These are phyloP conservation scores for Cinnamomum chago DNA, from an alignment of 164 flowering plant genomes.

Conservation along the genomic window DNA sequence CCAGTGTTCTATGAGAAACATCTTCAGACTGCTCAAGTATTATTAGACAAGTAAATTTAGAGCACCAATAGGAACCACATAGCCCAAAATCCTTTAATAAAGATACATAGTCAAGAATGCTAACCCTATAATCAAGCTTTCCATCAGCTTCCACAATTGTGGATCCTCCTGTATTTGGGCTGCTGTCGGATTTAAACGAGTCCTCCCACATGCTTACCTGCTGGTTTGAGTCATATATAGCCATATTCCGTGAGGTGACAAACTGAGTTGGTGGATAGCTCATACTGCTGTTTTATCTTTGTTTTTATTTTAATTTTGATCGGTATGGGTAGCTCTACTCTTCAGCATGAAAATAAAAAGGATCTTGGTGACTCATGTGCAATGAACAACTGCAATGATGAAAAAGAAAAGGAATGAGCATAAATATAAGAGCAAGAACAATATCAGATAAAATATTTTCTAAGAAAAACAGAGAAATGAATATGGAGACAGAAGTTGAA, in stretches of 20 bases:
- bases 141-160: constrained; percentile 39
- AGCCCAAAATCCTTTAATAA: constrained; percentile 3
- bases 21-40: constrained; percentile 62
- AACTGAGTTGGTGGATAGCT: constrained; percentile 68
- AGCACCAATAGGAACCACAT: neutral
- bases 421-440: neutral
- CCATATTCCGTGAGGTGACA: constrained; percentile 64
- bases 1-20: constrained; percentile 54
- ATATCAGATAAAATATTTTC: neutral
- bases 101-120: neutral
- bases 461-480: neutral
- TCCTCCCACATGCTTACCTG: constrained; percentile 78
- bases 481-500: neutral
- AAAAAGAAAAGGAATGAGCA: neutral
- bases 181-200: constrained; percentile 45
- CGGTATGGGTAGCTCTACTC: constrained; percentile 7
- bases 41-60: constrained; percentile 1
- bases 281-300: constrained; percentile 25
- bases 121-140: constrained; percentile 64
- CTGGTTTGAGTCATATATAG: constrained; percentile 62
- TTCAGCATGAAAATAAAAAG: constrained; percentile 13
- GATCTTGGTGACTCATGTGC: constrained; percentile 1
- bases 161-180: constrained; percentile 38
- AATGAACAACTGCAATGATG: neutral
- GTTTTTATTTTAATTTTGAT: too few species aligned